These are phyloP conservation scores for Neurospora crassa DNA, from an alignment of 2,329 filamentous ascomycete species.

Conservation along the genomic window DNA sequence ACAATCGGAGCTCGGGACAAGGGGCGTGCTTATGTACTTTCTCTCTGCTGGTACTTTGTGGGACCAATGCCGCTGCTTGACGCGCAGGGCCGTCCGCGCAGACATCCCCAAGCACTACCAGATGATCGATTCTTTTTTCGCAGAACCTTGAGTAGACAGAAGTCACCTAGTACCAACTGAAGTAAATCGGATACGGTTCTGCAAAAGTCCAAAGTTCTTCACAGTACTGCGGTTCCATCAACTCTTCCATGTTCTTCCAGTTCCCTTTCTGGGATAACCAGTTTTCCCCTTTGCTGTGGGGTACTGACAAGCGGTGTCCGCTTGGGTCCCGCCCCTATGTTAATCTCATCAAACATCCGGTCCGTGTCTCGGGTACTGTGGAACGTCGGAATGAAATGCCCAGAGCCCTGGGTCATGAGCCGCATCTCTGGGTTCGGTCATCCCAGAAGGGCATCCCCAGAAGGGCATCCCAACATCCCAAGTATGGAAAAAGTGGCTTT, in stretches of 20 bases:
- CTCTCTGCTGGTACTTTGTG: not conserved
- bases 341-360: not conserved
- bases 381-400: not conserved
- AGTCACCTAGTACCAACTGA: not conserved
- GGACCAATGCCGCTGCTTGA: not conserved
- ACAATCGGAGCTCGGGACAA: slow-evolving; percentile 5
- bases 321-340: not conserved
- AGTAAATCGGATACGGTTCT: not conserved
- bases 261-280: not conserved
- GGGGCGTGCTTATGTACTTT: not conserved
- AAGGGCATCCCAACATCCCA: not conserved
- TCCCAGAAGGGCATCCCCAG: not conserved
- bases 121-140: not conserved
- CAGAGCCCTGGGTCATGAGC: not conserved
- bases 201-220: not conserved
- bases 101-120: not conserved
- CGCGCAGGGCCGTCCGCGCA: not conserved
- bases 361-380: not conserved
- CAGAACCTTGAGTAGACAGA: not conserved
- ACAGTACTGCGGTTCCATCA: not conserved
- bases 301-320: not conserved
- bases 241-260: not conserved
- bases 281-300: not conserved
- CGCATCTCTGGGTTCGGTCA: not conserved
- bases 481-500: not conserved